Evolutionary conservation across 2,329 filamentous ascomycete species (phyloP), one percentile per base, ranked within the genome.

Genomic region (Aaosphaeria pasadenensis): DNA sequence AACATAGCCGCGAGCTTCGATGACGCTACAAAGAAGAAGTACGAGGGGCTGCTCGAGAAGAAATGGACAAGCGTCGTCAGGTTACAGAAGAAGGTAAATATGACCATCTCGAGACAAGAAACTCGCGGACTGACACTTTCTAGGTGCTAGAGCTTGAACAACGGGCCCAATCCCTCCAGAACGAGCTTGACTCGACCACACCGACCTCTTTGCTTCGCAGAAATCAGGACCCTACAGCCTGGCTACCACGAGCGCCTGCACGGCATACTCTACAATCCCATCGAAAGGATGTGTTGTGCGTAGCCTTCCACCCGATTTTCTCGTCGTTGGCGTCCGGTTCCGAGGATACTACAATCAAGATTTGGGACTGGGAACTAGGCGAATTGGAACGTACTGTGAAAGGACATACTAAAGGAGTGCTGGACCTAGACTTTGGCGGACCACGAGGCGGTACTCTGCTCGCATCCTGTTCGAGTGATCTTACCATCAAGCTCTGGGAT

Each of bases 31-130:
- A 81, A 86, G 45, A 96, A 96, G 77, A 96, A 95, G 74, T 97
- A 96, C 74, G 91, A 96, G 72, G 88, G 89, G 1, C 74, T 97
- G 30, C 74, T 97, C 57, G 92, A 97, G 79, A 96, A 96, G 82
- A 97, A 97, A 77, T 97, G 92, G 92, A 97, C 92, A 17, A 94
- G 90, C 62, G 88, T 97, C 30, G 91, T 96, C 62, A 82, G 92
- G 52, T 73, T 97, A 70, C 92, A 97, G 74, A 96, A 96, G 74
- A 97, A 96, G 88, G 89, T 88, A 72, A 44, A 71, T 11, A 28
- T 29, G n/a, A 29, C 11, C 30, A 33, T 24, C n/a, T 29, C 24
- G 13, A 24, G 11, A 7, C 11, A 32, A 11, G 7, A 30, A 3
- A 11, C 11, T 30, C 41, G 31, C 24, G 9, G 17, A 38, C 59